Evolutionary conservation across 352 stramenopile genomes (phyloP), one percentile per base, ranked within the genome.

Genomic region (Phytopythium helicoides): DNA sequence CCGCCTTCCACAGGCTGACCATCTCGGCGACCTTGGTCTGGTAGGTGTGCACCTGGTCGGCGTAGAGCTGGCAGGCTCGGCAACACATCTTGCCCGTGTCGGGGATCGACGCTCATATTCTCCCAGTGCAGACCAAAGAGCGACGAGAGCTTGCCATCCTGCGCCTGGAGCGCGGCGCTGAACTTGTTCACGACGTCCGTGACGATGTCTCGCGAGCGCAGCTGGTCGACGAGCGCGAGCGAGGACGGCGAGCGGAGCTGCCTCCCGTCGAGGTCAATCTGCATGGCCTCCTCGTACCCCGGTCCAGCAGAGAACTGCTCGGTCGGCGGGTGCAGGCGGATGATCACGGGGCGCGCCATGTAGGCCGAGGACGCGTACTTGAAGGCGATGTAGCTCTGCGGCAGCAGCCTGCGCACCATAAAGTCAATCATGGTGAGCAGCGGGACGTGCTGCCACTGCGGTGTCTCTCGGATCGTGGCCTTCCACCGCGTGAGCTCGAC

Each of bases 71-170:
- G 38, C 72, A 83, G 9, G 68, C 60, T 25, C 55, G 56, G 52
- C 69, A 80, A 1, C 37, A 52, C 16, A 80, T 58, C 46, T 61
- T 58, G 16, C 68, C 65, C 3, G 66, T 69, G 5, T n/a, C 45
- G n/a, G 18, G 57, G 15, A 23, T 73, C 54, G 38, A 79, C 56
- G 22, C 61, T 47, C 72, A 83, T 83, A 18, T 80, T 83, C 52
- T 83, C 72, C 72, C 72, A 83, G 47, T 83, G 72, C n/a, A 83
- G 63, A n/a, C 72, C 72, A 61, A 83, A 83, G 11, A 83, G 58
- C 3, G 68, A 80, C 45, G 72, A 71, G 25, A 78, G 23, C 25
- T 71, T 75, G 10, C 58, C 62, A 28, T 71, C 67, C 50, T 64
- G 58, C 15, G 39, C 53, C 3, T 45, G 52, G 10, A 75, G 35